Percentiles rank a stretch among this genome's conserved stretches.
Evolutionary conservation across 129 eudicot genomes (phyloP).

Genomic region (Deinandra increscens): DNA sequence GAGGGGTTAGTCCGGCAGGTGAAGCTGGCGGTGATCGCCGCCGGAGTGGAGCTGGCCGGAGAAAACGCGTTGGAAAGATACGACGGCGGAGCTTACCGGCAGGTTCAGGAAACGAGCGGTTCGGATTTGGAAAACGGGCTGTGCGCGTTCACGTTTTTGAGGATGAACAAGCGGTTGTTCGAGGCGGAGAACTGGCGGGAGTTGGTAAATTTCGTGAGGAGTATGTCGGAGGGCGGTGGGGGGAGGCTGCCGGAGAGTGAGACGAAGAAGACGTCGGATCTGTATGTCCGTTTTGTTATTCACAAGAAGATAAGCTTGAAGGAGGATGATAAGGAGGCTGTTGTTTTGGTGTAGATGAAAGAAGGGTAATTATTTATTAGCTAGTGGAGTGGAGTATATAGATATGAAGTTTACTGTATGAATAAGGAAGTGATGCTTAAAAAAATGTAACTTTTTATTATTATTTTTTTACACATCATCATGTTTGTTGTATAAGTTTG

Average conservation of each 20-base stretch:
- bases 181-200: constrained; percentile 86
- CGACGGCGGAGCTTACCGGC: constrained; percentile 58
- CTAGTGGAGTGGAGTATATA: not conserved
- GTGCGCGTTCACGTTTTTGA: constrained; percentile 76
- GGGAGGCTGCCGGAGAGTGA: constrained; percentile 58
- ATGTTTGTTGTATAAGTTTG: constrained; percentile 10
- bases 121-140: constrained; percentile 74
- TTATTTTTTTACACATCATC: constrained; percentile 11
- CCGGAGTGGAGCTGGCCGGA: constrained; percentile 74
- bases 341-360: constrained; percentile 50
- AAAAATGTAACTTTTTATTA: constrained; percentile 11
- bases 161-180: constrained; percentile 75
- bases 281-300: constrained; percentile 70
- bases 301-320: constrained; percentile 24
- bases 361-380: not conserved
- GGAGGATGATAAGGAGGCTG: constrained; percentile 34
- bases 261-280: constrained; percentile 52
- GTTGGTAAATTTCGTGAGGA: constrained; percentile 68
- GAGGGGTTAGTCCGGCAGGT: constrained; percentile 85
- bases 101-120: constrained; percentile 61
- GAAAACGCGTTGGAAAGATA: constrained; percentile 92
- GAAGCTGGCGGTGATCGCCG: constrained; percentile 58
- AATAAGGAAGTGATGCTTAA: not conserved
- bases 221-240: constrained; percentile 77
- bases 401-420: not conserved